Base-by-base conservation (phyloP, 2,329 filamentous ascomycete genomes). In the Penicillium sp. region DNA sequence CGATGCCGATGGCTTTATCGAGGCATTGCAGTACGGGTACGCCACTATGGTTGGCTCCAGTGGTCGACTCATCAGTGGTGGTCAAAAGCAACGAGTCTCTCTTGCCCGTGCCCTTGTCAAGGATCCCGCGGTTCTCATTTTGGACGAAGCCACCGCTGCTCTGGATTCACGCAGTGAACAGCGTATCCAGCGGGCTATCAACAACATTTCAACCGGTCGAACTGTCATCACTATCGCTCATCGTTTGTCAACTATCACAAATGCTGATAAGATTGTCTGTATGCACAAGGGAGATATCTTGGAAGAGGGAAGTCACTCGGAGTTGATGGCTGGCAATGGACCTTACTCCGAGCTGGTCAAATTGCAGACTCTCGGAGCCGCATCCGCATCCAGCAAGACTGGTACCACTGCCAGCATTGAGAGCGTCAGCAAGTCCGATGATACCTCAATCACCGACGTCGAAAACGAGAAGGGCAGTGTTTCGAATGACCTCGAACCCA, bases 101-200 rank as follows among this genome's bases (percentile, higher is more conserved):
- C 91, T 97, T 58, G 91, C 92, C 0, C 81, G 92, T 1, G 91
- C 92, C 0, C 78, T 96, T 0, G 82, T 89, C 0, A 81, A 90
- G 0, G 78, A 82, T 9, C 91, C 91, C 0, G 79, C 81, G 27
- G 78, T 96, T 3, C 76, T 96, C 16, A 82, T 97, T 1, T 76
- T 96, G 4, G 92, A 97, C 66, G 92, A 97, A 75, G 90, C 91
- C 1, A 96, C 92, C 0, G 68, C 66, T 25, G 65, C 87, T 33
- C 78, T 84, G 40, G 82, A 84, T 62, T 78, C 81, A 3, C 74
- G 78, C 33, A 81, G 79, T 2, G 82, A 84, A 60, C 72, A 75
- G 15, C 75, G 80, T 15, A 82, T 84, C 2, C 82, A 84, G 62
- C 68, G 75, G n/a, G 81, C 82, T 2, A 75, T 84, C 21, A 77